Percentiles rank a stretch among this genome's conserved stretches.
Conservation (phyloP, 1,284 basidiomycete species). For the Papiliotrema fonsecae region DNA sequence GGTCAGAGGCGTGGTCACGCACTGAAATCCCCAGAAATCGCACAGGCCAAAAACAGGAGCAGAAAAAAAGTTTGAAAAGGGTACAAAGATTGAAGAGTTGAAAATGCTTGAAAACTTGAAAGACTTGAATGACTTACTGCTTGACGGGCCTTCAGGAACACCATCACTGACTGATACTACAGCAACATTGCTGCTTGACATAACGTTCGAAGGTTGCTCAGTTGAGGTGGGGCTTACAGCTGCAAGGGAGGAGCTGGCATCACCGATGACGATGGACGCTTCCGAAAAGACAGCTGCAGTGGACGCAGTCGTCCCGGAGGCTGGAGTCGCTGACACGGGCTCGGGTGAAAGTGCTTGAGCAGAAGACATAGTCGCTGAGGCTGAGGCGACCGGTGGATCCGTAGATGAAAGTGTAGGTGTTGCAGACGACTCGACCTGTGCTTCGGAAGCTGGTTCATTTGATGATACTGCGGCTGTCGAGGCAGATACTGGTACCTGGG, state of each 20-base stretch:
- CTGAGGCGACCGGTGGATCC: background rate
- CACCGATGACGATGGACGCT: background rate
- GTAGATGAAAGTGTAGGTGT: too few species aligned
- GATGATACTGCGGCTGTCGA: background rate
- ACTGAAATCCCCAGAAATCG: background rate
- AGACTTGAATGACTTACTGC: constrained; percentile 3
- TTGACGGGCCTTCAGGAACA: background rate
- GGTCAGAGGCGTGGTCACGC: background rate
- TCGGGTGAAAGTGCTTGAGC: background rate
- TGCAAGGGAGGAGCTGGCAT: background rate
- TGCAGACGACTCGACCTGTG: too few species aligned
- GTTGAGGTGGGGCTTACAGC: background rate
- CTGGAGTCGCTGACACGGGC: background rate
- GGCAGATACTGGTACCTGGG: background rate
- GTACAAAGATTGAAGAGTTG: background rate
- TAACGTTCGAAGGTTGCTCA: background rate
- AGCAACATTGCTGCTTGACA: too few species aligned
- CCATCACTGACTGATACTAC: background rate
- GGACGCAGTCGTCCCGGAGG: background rate
- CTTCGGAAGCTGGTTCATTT: background rate
- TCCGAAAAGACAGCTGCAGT: background rate
- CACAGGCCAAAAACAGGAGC: background rate
- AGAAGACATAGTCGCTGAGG: background rate
- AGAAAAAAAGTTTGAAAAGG: background rate
- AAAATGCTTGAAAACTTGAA: constrained; percentile 2